Evolutionary conservation across 257 asterid genomes (phyloP), one percentile per base, ranked within the genome.

Genomic region (Nicotiana benthamiana): DNA sequence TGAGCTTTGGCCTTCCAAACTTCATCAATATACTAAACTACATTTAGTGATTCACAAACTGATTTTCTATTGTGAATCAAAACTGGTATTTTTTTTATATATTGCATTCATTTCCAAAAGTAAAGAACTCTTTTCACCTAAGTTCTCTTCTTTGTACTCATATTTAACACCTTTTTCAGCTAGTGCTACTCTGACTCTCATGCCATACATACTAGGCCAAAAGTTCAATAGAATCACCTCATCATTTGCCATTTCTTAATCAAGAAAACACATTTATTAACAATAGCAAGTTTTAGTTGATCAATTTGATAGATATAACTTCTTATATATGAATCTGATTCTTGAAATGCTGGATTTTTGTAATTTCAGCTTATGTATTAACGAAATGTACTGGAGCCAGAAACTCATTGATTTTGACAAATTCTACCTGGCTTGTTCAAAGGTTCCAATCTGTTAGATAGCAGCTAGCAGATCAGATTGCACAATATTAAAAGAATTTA

Each of bases 131-230:
- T 83, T 86, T 51, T 79, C 32, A 53, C 0, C 16, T 77, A 87
- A 53, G 13, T 87, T 59, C 30, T 90, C 84, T 27, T 87, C 90
- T 40, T 32, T 89, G 86, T 66, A 75, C 64, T 86, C 92, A 20
- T 85, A 90, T 1, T 83, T 54, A 4, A 90, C 46, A 4, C 87
- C 87, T 78, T 89, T 90, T 57, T 86, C 92, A 1, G 87, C 88
- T 57, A 89, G n/a, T 12, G 94, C 91, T 3, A 90, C 40, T 77
- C 88, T 83, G 1, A 28, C 88, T 80, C 92, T 85, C 88, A 89
- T 86, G 0, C 89, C 91, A 40, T 83, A 89, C 92, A 84, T 83
- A 26, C 92, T 89, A 5, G 68, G 13, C 18, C 75, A 22, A 5
- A 16, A 3, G 60, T 84, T 86, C 6, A 90, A 66, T 28, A 90